Evolutionary conservation across 164 flowering plant species (phyloP).

Genomic region (Sedum album): DNA sequence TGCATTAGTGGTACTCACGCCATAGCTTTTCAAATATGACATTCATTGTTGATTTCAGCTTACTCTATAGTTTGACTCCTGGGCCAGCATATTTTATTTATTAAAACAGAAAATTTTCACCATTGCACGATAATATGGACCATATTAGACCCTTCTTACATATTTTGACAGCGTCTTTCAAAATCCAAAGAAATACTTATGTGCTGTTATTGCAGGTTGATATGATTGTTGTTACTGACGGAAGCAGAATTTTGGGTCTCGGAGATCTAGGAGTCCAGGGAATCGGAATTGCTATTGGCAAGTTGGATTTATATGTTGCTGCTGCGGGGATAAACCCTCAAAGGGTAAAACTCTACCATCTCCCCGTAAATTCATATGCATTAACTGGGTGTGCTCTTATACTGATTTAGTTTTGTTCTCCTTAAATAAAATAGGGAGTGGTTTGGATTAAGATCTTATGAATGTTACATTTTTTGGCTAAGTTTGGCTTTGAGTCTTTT

Average conservation of each 20-base stretch:
- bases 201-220: conserved; percentile 59
- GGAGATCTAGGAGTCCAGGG: conserved; percentile 99
- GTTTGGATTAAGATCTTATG: background rate
- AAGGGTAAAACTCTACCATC: conserved; percentile 39
- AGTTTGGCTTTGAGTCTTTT: background rate
- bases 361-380: background rate
- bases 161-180: background rate
- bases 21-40: background rate
- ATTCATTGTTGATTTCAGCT: too few relatives aligned
- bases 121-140: too few relatives aligned
- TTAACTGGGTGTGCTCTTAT: too few relatives aligned
- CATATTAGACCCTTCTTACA: background rate
- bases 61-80: background rate
- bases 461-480: background rate
- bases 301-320: conserved; percentile 91
- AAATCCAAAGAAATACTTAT: background rate
- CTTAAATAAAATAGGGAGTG: too few relatives aligned
- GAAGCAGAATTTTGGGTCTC: conserved; percentile 95
- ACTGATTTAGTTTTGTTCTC: too few relatives aligned
- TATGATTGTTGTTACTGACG: conserved; percentile 99
- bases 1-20: background rate
- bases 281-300: conserved; percentile 93
- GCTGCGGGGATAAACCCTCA: conserved; percentile 99
- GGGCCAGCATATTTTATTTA: background rate
- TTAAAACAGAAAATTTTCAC: too few relatives aligned